Evolutionary conservation across 768 basidiomycete genomes (phyloP).

Genomic region (Paxillus involutus): DNA sequence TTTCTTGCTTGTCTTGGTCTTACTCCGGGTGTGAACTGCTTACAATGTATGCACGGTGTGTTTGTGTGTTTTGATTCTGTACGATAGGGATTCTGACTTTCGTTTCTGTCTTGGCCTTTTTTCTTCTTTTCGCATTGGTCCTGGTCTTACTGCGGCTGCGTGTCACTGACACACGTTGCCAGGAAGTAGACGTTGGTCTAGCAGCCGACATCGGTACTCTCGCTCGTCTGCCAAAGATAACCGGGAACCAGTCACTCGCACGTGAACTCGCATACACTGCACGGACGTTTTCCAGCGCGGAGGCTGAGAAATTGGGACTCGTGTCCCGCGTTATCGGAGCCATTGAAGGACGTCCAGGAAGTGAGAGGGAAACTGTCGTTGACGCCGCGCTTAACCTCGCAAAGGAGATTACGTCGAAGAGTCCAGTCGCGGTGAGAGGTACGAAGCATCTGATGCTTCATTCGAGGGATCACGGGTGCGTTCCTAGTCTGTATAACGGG

Average conservation of each 20-base stretch:
- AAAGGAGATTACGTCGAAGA: conserved; percentile 65
- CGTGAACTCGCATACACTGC: conserved; percentile 79
- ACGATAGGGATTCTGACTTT: no score
- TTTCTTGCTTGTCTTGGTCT: no score
- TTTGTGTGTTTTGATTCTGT: no score
- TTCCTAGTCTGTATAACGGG: background rate
- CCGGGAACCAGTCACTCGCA: conserved; percentile 69
- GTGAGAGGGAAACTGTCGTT: conserved; percentile 60
- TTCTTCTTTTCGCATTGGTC: no score
- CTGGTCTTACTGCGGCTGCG: no score
- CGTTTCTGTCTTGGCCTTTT: no score
- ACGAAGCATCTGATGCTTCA: conserved; percentile 81
- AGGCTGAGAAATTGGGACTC: conserved; percentile 70
- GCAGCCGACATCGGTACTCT: conserved; percentile 89
- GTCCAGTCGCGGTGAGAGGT: conserved; percentile 73
- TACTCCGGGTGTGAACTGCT: no score
- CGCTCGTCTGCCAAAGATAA: conserved; percentile 76
- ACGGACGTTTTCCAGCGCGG: conserved; percentile 63
- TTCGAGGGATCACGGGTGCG: conserved; percentile 73
- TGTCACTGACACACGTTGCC: background rate
- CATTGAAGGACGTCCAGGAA: conserved; percentile 45
- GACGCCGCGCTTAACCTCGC: conserved; percentile 67
- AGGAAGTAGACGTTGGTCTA: conserved; percentile 87
- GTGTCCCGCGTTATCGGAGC: conserved; percentile 53
- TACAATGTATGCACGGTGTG: no score